These are phyloP conservation scores for Umbellularia californica DNA, from an alignment of 164 flowering plant species.

Conservation along the genomic window DNA sequence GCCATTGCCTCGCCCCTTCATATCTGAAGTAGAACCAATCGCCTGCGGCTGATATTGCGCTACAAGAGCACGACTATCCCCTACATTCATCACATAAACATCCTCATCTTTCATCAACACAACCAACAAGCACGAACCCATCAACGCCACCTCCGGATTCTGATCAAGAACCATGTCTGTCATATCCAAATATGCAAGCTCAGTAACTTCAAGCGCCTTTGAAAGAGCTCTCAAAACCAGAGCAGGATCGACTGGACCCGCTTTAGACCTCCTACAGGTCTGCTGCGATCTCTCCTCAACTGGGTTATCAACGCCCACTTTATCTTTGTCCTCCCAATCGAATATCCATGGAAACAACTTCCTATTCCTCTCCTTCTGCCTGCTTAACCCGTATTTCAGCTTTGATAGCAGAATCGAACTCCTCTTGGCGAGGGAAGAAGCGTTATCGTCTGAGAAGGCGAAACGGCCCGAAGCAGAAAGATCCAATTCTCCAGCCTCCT, in stretches of 20 bases:
- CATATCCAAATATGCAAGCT: constrained; percentile 80
- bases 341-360: constrained; percentile 70
- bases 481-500: constrained; percentile 66
- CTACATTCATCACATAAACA: constrained; percentile 97
- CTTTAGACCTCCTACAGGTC: constrained; percentile 48
- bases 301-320: constrained; percentile 38
- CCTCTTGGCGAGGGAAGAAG: constrained; percentile 54
- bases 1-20: constrained; percentile 19
- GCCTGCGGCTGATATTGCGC: constrained; percentile 62
- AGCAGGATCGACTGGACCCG: constrained; percentile 81
- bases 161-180: constrained; percentile 80
- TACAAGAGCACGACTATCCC: constrained; percentile 96
- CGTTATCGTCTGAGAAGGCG: constrained; percentile 84
- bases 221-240: constrained; percentile 80
- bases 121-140: constrained; percentile 96
- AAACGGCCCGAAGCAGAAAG: constrained; percentile 92
- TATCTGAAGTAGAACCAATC: constrained; percentile 24
- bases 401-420: constrained; percentile 68
- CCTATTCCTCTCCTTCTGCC: constrained; percentile 54
- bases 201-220: constrained; percentile 72
- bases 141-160: constrained; percentile 89
- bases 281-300: constrained; percentile 36
- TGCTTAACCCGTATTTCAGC: constrained; percentile 64
- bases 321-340: constrained; percentile 64
- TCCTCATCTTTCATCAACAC: constrained; percentile 96